Conservation (phyloP, 495 filamentous ascomycete genomes). For the Penicillium canariense region DNA sequence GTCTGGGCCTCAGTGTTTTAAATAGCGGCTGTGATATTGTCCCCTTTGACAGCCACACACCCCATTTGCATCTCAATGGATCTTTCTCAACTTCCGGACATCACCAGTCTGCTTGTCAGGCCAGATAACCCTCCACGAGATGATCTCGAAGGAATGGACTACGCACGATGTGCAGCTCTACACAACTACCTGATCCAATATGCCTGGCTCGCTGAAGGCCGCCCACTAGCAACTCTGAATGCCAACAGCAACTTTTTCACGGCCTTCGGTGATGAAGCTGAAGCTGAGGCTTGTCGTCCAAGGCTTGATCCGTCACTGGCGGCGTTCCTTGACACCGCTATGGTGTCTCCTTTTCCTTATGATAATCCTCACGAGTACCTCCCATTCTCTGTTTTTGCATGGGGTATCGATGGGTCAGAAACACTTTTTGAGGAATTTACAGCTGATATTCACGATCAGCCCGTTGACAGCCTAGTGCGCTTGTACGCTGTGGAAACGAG, state of each 20-base stretch:
- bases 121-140: conserved; percentile 21
- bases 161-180: conserved; percentile 18
- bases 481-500: neutral
- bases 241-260: conserved; percentile 17
- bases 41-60: too few species aligned
- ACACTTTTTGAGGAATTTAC: conserved; percentile 6
- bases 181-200: conserved; percentile 18
- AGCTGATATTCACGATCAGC: conserved; percentile 12
- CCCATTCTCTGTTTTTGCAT: conserved; percentile 13
- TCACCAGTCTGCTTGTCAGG: conserved; percentile 13
- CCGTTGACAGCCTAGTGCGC: conserved; percentile 13
- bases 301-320: conserved; percentile 15
- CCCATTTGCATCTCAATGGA: conserved; percentile 11
- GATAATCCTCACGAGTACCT: conserved; percentile 6
- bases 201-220: conserved; percentile 18
- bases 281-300: conserved; percentile 13
- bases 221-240: conserved; percentile 15
- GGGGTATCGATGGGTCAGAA: neutral
- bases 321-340: conserved; percentile 14
- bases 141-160: conserved; percentile 17
- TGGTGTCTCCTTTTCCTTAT: conserved; percentile 3
- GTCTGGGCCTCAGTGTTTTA: too few species aligned
- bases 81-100: conserved; percentile 18
- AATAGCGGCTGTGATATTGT: too few species aligned
- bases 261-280: conserved; percentile 5